Conservation (phyloP, 768 basidiomycete genomes). For the Boletus sp. region DNA sequence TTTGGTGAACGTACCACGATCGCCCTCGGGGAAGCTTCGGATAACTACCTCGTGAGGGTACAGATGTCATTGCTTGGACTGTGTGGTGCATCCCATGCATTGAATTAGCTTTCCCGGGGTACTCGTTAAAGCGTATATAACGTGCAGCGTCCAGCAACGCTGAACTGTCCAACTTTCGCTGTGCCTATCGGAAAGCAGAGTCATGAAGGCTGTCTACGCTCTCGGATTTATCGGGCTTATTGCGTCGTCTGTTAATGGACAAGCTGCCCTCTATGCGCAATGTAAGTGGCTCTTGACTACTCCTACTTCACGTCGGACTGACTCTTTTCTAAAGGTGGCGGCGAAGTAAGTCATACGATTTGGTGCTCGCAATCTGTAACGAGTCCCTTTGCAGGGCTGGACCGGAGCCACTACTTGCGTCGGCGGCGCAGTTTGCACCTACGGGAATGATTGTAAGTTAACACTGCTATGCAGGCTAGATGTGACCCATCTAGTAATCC, state of each 20-base stretch:
- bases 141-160: not conserved
- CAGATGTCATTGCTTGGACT: not conserved
- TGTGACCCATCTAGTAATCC: not conserved
- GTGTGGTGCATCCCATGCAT: not conserved
- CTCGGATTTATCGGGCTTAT: not conserved
- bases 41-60: not conserved
- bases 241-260: conserved; percentile 4
- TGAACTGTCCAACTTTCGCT: not conserved
- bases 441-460: conserved; percentile 4
- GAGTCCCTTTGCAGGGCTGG: conserved; percentile 1
- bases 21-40: not conserved
- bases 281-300: not conserved
- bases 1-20: not conserved
- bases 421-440: conserved; percentile 6
- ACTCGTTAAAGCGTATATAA: conserved; percentile 1
- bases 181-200: not conserved
- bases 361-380: not conserved
- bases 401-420: conserved; percentile 7
- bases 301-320: not conserved
- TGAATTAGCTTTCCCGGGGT: not conserved
- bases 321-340: conserved; percentile 6
- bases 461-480: too few relatives aligned
- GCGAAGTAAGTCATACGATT: not conserved
- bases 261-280: conserved; percentile 10
- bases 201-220: conserved; percentile 4